These are phyloP conservation scores for Penicillium frequentans DNA, from an alignment of 2,329 filamentous ascomycete species.

Conservation along the genomic window DNA sequence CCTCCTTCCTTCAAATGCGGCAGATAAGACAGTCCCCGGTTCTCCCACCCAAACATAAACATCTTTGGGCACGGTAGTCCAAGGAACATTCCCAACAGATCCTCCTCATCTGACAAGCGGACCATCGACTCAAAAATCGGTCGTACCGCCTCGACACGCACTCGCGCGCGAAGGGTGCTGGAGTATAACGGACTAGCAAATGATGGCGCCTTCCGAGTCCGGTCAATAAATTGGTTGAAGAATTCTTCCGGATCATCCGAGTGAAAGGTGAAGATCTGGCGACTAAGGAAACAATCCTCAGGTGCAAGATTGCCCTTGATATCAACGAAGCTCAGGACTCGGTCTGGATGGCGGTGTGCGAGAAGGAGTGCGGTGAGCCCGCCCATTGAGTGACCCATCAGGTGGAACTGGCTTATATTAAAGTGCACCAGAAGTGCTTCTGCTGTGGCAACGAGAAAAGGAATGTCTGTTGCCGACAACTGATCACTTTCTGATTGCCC, in stretches of 20 bases:
- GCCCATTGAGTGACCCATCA: conserved; percentile 31
- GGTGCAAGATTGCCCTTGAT: conserved; percentile 29
- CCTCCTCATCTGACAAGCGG: conserved; percentile 21
- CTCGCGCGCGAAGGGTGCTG: conserved; percentile 17
- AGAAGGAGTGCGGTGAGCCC: conserved; percentile 24
- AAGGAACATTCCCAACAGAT: conserved; percentile 21
- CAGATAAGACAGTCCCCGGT: conserved; percentile 22
- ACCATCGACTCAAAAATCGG: conserved; percentile 29
- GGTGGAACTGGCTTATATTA: conserved; percentile 20
- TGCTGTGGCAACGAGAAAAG: conserved; percentile 26
- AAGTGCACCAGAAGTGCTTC: conserved; percentile 20
- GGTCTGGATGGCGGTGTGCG: conserved; percentile 13
- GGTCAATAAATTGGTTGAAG: conserved; percentile 20
- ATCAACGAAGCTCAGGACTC: conserved; percentile 24
- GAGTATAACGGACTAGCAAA: conserved; percentile 23
- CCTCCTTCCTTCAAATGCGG: conserved; percentile 11
- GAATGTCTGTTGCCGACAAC: conserved; percentile 21
- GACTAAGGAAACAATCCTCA: conserved; percentile 29
- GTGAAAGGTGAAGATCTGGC: conserved; percentile 25
- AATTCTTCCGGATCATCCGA: conserved; percentile 16
- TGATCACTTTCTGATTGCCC: conserved; percentile 18
- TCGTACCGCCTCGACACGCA: conserved; percentile 17
- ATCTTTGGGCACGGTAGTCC: conserved; percentile 17
- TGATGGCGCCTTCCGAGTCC: conserved; percentile 11
- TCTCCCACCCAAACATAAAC: conserved; percentile 28